These are phyloP conservation scores for Neopestalotiopsis sp. DNA, from an alignment of 2,329 filamentous ascomycete species.

Conservation along the genomic window DNA sequence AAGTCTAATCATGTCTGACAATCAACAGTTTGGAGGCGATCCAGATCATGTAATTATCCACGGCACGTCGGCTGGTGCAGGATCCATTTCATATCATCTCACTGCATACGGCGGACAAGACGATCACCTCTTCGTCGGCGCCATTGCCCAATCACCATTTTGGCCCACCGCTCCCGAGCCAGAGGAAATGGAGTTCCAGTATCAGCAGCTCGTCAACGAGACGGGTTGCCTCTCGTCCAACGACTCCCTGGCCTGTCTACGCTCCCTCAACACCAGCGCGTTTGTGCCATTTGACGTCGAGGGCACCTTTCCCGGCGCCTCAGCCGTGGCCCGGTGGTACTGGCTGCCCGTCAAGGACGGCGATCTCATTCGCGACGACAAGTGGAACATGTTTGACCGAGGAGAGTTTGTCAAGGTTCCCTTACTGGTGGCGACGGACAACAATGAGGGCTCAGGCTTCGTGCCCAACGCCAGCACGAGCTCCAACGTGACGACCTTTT, in stretches of 20 bases:
- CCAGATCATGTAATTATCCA: slow-evolving; percentile 67
- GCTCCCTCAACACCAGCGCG: slow-evolving; percentile 39
- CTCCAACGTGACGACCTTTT: slow-evolving; percentile 52
- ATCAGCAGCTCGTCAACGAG: slow-evolving; percentile 46
- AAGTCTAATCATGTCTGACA: neutral
- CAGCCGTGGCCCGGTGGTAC: slow-evolving; percentile 47
- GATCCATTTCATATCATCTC: slow-evolving; percentile 64
- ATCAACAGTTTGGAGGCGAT: slow-evolving; percentile 67
- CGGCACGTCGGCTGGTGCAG: slow-evolving; percentile 69
- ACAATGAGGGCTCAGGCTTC: slow-evolving; percentile 67
- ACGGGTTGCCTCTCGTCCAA: slow-evolving; percentile 39
- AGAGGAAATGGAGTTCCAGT: slow-evolving; percentile 51
- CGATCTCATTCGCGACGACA: slow-evolving; percentile 49
- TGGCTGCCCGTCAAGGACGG: slow-evolving; percentile 47
- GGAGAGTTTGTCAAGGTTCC: slow-evolving; percentile 56
- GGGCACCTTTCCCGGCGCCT: slow-evolving; percentile 36
- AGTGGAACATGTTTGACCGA: slow-evolving; percentile 48
- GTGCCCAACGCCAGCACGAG: slow-evolving; percentile 48
- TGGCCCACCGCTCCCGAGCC: slow-evolving; percentile 48
- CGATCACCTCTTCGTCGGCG: slow-evolving; percentile 50
- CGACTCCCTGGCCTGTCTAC: slow-evolving; percentile 48
- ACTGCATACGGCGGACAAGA: slow-evolving; percentile 53
- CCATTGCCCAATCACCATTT: slow-evolving; percentile 50
- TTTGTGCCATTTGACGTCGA: slow-evolving; percentile 44
- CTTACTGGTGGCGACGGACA: slow-evolving; percentile 55